A percentile compares a stretch with the other conserved stretches of the same genome.
These are phyloP conservation scores for Teunomyces funiuensis DNA, from an alignment of 805 yeast genomes.

Conservation along the genomic window DNA sequence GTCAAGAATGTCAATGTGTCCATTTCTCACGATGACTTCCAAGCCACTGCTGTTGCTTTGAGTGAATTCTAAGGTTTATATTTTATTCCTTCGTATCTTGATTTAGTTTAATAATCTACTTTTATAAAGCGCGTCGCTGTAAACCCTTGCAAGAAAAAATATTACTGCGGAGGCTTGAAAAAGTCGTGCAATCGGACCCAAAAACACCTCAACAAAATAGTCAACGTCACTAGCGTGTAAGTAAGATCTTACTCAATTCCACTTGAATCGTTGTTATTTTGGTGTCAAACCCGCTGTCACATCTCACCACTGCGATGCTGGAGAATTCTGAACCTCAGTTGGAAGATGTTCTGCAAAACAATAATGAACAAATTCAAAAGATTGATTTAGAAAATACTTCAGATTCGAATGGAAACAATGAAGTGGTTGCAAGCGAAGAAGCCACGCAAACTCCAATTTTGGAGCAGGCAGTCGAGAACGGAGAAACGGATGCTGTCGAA, in stretches of 20 bases:
- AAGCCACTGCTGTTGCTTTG: constrained; percentile 96
- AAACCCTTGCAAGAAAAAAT: constrained; percentile 5
- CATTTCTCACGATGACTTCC: constrained; percentile 94
- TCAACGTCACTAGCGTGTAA: constrained; percentile 3
- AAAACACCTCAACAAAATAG: constrained; percentile 6
- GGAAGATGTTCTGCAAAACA: constrained; percentile 1
- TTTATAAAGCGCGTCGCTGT: background rate
- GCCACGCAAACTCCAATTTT: background rate
- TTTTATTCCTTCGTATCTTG: background rate
- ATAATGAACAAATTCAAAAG: background rate
- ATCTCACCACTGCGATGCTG: constrained; percentile 3
- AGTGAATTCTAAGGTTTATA: constrained; percentile 44
- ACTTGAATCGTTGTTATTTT: background rate
- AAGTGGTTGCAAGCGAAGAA: background rate
- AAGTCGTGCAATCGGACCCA: constrained; percentile 3
- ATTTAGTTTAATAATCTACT: background rate
- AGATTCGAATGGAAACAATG: constrained; percentile 1
- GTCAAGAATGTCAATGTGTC: constrained; percentile 76
- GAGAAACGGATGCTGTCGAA: background rate
- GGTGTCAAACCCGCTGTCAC: background rate
- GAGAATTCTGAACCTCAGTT: background rate
- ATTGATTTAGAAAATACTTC: background rate
- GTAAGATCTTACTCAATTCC: background rate
- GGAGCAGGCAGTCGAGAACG: background rate
- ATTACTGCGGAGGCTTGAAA: background rate